Evolutionary conservation across 2,329 filamentous ascomycete genomes (phyloP).

Genomic region (Zarea fungicola): DNA sequence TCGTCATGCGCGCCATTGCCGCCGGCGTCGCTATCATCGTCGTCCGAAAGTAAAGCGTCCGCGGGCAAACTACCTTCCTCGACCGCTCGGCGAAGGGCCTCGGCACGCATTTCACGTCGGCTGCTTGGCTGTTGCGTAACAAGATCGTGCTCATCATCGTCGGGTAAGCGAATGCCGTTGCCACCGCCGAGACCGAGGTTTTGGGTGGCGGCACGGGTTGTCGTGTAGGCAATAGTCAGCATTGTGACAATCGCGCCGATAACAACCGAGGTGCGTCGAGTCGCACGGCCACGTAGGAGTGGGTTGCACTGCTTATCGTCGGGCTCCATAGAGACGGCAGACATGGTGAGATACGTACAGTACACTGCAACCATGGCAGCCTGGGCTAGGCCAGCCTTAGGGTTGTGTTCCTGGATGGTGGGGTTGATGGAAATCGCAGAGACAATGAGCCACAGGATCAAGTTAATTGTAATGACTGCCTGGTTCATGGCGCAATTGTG

Average conservation of each 20-base stretch:
- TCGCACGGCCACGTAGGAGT: constrained; percentile 76
- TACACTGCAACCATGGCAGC: constrained; percentile 96
- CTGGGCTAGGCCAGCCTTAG: constrained; percentile 91
- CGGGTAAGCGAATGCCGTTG: constrained; percentile 51
- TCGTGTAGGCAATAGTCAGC: constrained; percentile 95
- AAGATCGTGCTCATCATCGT: constrained; percentile 79
- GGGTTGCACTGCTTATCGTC: constrained; percentile 93
- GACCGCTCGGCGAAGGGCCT: constrained; percentile 84
- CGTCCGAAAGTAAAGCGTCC: constrained; percentile 74
- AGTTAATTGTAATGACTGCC: constrained; percentile 88
- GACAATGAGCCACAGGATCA: constrained; percentile 74
- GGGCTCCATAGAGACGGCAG: constrained; percentile 96
- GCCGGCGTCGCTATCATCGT: constrained; percentile 60
- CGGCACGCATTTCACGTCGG: constrained; percentile 86
- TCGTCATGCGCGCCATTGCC: constrained; percentile 70
- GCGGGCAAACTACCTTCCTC: constrained; percentile 90
- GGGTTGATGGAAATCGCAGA: constrained; percentile 87
- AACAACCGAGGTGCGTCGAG: constrained; percentile 83
- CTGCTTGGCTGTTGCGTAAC: constrained; percentile 77
- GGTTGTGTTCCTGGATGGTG: constrained; percentile 82
- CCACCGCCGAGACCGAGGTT: constrained; percentile 66
- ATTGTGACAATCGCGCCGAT: constrained; percentile 94
- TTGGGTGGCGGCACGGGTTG: constrained; percentile 91
- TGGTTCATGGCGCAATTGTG: constrained; percentile 91
- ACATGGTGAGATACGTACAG: constrained; percentile 98